Conservation (phyloP, 495 filamentous ascomycete genomes). For the Lindgomyces ingoldianus region DNA sequence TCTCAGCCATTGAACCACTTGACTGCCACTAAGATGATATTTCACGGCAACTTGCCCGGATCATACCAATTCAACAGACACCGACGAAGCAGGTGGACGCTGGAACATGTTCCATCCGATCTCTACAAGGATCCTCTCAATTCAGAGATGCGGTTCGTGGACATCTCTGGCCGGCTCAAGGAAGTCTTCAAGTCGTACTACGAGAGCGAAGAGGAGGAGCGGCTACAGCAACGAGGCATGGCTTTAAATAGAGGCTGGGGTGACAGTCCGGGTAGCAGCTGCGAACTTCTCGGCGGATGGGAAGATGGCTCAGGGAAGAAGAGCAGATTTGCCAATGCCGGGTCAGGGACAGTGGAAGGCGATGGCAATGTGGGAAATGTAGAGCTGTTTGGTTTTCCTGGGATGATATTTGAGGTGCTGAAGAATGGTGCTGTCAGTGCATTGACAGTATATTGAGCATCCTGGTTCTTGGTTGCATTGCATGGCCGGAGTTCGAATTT, state of each 20-base stretch:
- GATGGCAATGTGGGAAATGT: conserved; percentile 68
- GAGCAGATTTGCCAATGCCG: conserved; percentile 46
- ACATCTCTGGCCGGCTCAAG: conserved; percentile 65
- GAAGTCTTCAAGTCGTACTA: conserved; percentile 73
- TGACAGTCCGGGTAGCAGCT: conserved; percentile 86
- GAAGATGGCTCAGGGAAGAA: conserved; percentile 92
- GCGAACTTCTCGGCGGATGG: conserved; percentile 87
- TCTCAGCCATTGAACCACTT: conserved; percentile 56
- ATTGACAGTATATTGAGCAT: conserved; percentile 76
- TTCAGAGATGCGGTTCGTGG: conserved; percentile 77
- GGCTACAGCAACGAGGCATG: conserved; percentile 72
- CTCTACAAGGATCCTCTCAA: conserved; percentile 48
- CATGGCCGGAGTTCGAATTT: neutral
- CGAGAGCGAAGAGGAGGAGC: conserved; percentile 60
- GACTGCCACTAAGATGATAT: conserved; percentile 83
- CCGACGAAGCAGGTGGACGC: conserved; percentile 83
- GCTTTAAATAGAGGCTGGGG: conserved; percentile 87
- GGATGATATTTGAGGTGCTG: conserved; percentile 90
- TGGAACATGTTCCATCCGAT: conserved; percentile 54
- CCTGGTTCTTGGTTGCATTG: neutral
- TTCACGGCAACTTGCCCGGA: conserved; percentile 92
- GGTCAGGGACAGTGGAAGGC: conserved; percentile 22
- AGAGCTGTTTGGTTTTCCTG: conserved; percentile 90
- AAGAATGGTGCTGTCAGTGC: conserved; percentile 89
- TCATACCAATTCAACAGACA: conserved; percentile 97